These are phyloP conservation scores for Neopestalotiopsis sp. DNA, from an alignment of 2,329 filamentous ascomycete genomes.

Conservation along the genomic window DNA sequence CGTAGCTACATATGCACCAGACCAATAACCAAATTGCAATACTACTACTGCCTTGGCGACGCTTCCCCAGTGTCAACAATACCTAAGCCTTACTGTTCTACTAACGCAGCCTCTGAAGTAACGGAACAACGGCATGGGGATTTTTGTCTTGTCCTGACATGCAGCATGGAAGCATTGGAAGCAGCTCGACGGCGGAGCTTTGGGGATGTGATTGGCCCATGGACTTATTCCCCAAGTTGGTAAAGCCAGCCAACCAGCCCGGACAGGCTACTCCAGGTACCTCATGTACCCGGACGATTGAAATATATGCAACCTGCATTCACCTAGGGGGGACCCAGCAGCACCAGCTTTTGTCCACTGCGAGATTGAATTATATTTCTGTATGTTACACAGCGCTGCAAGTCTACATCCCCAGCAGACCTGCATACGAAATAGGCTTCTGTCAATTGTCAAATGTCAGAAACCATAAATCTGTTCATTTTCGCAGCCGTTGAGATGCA, in stretches of 20 bases:
- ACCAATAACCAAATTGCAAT: no score
- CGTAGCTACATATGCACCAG: neutral
- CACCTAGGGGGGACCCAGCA: neutral
- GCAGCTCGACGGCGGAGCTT: slow-evolving; percentile 2
- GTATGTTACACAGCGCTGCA: neutral
- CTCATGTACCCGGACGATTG: neutral
- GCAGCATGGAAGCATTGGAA: neutral
- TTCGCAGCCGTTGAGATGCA: neutral
- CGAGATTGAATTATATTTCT: slow-evolving; percentile 15
- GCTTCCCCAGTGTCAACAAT: slow-evolving; percentile 10
- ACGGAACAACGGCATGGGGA: neutral
- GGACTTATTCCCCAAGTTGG: neutral
- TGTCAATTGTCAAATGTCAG: slow-evolving; percentile 9
- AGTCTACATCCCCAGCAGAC: neutral
- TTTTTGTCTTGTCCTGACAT: neutral
- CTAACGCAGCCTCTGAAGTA: neutral
- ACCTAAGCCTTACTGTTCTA: slow-evolving; percentile 7
- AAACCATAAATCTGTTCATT: neutral
- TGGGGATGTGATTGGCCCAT: slow-evolving; percentile 3
- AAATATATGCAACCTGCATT: neutral
- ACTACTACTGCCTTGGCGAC: neutral
- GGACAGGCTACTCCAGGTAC: neutral
- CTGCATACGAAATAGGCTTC: neutral
- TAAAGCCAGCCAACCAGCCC: neutral
- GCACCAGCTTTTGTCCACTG: slow-evolving; percentile 4